Base-by-base conservation (phyloP, 768 basidiomycete species). In the Suillus subaureus region DNA sequence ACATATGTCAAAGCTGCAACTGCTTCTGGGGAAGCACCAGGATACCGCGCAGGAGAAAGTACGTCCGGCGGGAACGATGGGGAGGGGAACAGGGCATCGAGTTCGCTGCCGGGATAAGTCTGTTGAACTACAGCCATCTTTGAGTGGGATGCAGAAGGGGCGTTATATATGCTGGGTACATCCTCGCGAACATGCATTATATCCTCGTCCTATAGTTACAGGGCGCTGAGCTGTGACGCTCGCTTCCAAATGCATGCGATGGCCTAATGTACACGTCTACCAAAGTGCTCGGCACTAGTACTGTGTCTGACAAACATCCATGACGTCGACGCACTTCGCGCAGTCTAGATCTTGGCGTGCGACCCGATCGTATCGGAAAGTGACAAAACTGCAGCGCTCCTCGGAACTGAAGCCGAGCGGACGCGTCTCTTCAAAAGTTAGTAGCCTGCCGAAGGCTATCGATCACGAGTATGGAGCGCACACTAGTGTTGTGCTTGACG, bases 1-100 rank as follows among this genome's bases (percentile, higher is more conserved):
- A 80, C 64, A 8, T 73, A 61, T 1, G 63, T 69, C 1, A 82
- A 58, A 3, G 74, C 64, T 39, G 68, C 43, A 61, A 78, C 73
- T 1, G 79, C 78, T 47, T 75, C 70, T 42, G 61, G 62, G 43
- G 64, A 60, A 39, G 67, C 57, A 5, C 75, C 65, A 26, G 60
- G 55, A 37, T 54, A 61, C 28, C 61, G 45, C 33, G 40, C 45
- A n/a, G 61, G 67, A 9, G 40, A 51, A 28, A 66, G 49, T 13
- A 43, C 26, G 4, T 21, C 35, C 1, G 67, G 67, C 23, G 65
- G 52, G 45, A n/a, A 23, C 39, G 67, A 66, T 16, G 67, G 61
- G 35, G 21, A n/a, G 6, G 67, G 67, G n/a, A 67, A 67, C 16
- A 67, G 61, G 3, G 21, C 16, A n/a, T 66, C 65, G 23, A 49